Conservation (phyloP, 179 eudicot genomes). For the Actinidia arguta region DNA sequence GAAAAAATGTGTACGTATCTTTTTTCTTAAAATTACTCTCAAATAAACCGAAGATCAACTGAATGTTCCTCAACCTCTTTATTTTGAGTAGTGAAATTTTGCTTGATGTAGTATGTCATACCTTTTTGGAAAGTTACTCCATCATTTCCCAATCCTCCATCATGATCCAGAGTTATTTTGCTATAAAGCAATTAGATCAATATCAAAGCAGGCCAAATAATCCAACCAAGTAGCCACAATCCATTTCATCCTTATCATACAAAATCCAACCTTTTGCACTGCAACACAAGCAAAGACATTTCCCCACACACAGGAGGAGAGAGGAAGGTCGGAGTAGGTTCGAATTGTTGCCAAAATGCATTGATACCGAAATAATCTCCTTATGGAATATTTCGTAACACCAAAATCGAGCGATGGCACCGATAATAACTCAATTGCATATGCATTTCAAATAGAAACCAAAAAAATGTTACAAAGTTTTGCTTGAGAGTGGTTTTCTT, state of each 20-base stretch:
- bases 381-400: no score
- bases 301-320: not conserved
- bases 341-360: not conserved
- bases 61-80: no score
- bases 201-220: constrained; percentile 3
- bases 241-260: not conserved
- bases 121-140: not conserved
- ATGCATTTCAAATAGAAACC: no score
- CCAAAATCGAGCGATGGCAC: no score
- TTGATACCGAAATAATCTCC: not conserved
- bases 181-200: not conserved
- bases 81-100: no score
- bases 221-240: not conserved
- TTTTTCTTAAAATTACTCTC: no score
- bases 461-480: no score
- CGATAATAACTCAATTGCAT: no score
- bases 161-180: not conserved
- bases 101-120: no score
- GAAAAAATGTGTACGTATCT: no score
- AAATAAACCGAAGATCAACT: no score
- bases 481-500: no score
- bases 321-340: not conserved
- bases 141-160: not conserved
- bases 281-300: not conserved
- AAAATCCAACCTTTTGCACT: not conserved